Evolutionary conservation across 495 filamentous ascomycete species (phyloP).

Genomic region (Hyaloscypha finlandica): DNA sequence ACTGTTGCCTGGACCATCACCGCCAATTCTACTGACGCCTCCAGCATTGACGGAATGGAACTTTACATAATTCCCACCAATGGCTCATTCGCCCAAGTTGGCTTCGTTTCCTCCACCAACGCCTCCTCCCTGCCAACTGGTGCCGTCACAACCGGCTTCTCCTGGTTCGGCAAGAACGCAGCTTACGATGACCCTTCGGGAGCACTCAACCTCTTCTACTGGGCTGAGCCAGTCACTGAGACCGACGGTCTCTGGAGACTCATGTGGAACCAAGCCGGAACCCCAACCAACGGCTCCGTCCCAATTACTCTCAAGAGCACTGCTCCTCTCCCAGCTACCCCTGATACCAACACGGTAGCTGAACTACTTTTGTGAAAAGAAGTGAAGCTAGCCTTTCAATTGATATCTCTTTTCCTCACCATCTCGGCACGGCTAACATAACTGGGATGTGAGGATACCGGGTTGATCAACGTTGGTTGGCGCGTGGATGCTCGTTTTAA

Average conservation of each 20-base stretch:
- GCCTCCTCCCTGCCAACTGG: not conserved
- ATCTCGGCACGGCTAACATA: too few species aligned
- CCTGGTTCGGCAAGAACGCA: not conserved
- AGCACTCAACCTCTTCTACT: constrained; percentile 9
- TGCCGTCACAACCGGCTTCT: not conserved
- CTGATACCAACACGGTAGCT: too few species aligned
- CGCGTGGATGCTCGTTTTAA: too few species aligned
- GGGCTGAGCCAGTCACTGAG: not conserved
- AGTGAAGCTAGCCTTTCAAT: too few species aligned
- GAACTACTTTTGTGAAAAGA: too few species aligned
- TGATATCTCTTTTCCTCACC: too few species aligned
- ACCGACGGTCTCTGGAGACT: not conserved
- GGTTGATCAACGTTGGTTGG: too few species aligned
- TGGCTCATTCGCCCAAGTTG: not conserved
- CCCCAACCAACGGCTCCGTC: not conserved
- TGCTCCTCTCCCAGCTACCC: not conserved
- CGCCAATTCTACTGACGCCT: not conserved
- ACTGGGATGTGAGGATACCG: too few species aligned
- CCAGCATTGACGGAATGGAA: too few species aligned
- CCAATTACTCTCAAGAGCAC: constrained; percentile 17
- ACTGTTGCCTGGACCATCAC: not conserved
- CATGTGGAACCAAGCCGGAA: constrained; percentile 10
- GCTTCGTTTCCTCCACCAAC: not conserved
- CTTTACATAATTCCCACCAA: not conserved
- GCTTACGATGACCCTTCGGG: not conserved